Evolutionary conservation across 2,329 filamentous ascomycete species (phyloP).

Genomic region (Harringtonia lauricola): DNA sequence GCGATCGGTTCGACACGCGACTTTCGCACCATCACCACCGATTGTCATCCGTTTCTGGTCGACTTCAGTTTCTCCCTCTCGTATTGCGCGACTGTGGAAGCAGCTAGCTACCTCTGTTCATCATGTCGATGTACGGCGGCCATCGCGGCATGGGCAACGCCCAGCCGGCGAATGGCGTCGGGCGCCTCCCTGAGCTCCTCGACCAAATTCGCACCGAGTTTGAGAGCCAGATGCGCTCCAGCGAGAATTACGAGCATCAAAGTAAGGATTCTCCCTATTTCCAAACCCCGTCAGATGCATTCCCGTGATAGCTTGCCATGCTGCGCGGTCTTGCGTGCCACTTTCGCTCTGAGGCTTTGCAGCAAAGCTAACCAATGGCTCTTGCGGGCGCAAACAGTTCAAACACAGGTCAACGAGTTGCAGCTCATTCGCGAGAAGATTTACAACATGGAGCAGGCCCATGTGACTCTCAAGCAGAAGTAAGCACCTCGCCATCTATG

Average conservation of each 20-base stretch:
- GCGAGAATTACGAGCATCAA: conserved; percentile 84
- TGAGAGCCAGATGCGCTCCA: conserved; percentile 69
- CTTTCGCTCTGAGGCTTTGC: too few relatives aligned
- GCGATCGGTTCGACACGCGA: too few relatives aligned
- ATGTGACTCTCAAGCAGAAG: conserved; percentile 85
- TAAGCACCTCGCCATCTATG: conserved; percentile 33
- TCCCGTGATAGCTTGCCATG: too few relatives aligned
- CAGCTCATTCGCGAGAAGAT: conserved; percentile 90
- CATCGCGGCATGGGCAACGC: conserved; percentile 73
- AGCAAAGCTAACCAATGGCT: conserved; percentile 11
- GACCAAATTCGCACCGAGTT: conserved; percentile 88
- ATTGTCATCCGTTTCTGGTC: background rate
- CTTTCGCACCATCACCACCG: too few relatives aligned
- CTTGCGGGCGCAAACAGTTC: conserved; percentile 44
- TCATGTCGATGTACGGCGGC: conserved; percentile 69
- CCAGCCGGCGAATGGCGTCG: conserved; percentile 38
- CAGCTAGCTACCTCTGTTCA: conserved; percentile 5
- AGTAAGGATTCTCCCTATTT: conserved; percentile 55
- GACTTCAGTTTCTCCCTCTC: background rate
- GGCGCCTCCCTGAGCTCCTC: conserved; percentile 79
- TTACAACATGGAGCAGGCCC: conserved; percentile 82
- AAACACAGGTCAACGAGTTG: conserved; percentile 87
- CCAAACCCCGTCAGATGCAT: background rate
- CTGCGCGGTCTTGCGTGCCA: too few relatives aligned
- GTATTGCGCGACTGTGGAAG: too few relatives aligned